Conservation (phyloP, 371 early-diverging fungal species). For the Agmasoma carcini region DNA sequence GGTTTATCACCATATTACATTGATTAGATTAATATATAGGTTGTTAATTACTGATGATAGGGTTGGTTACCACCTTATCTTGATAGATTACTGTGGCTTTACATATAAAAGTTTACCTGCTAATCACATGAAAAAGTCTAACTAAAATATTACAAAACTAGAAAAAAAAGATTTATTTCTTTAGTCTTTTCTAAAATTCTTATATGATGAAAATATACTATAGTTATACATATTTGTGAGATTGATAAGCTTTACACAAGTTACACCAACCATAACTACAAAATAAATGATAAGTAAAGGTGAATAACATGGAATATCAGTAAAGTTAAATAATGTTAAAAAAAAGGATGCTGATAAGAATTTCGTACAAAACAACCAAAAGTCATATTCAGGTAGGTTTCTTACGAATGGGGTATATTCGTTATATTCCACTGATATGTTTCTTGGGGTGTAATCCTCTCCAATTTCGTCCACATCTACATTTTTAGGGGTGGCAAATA, state of each 20-base stretch:
- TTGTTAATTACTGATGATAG: too few species aligned
- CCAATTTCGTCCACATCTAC: constrained; percentile 44
- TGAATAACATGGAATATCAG: constrained; percentile 94
- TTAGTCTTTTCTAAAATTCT: constrained; percentile 58
- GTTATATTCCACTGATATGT: constrained; percentile 67
- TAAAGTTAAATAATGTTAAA: constrained; percentile 54
- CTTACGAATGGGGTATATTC: constrained; percentile 93
- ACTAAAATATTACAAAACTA: neutral
- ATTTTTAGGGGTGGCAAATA: constrained; percentile 51
- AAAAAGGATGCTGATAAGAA: constrained; percentile 26
- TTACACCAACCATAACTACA: constrained; percentile 71
- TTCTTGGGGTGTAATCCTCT: constrained; percentile 21
- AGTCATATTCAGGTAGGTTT: constrained; percentile 94
- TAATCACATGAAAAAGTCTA: too few species aligned
- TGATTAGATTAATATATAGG: too few species aligned
- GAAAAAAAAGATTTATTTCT: neutral
- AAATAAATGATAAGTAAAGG: constrained; percentile 68
- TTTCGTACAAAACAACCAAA: constrained; percentile 61
- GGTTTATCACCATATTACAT: too few species aligned
- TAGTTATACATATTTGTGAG: constrained; percentile 95
- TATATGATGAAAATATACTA: constrained; percentile 82
- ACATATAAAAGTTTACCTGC: too few species aligned
- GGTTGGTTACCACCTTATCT: too few species aligned
- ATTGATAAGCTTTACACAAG: constrained; percentile 77
- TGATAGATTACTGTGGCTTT: too few species aligned